Evolutionary conservation across 768 basidiomycete genomes (phyloP).

Genomic region (Leccinum boreale): DNA sequence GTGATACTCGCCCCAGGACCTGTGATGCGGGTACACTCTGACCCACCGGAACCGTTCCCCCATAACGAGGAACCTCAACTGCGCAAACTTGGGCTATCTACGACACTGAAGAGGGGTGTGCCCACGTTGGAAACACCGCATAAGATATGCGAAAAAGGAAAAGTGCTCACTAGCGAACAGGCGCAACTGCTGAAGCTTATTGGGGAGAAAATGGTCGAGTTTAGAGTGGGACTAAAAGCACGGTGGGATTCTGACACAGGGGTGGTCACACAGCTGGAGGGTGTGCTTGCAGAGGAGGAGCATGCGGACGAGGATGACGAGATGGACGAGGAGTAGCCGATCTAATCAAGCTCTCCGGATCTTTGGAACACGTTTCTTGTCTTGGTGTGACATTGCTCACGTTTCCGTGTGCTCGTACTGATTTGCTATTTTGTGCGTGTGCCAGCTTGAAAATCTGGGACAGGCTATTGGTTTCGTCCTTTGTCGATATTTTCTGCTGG

Average conservation of each 20-base stretch:
- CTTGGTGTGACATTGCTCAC: neutral
- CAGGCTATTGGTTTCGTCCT: neutral
- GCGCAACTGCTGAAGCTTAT: slow-evolving; percentile 90
- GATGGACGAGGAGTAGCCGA: slow-evolving; percentile 50
- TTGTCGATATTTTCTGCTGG: neutral
- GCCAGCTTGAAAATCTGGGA: neutral
- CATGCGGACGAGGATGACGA: slow-evolving; percentile 36
- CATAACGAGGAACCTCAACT: slow-evolving; percentile 98
- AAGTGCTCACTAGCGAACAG: slow-evolving; percentile 78
- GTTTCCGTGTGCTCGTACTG: neutral
- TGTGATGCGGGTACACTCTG: slow-evolving; percentile 74
- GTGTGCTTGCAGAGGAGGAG: slow-evolving; percentile 34
- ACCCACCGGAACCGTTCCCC: slow-evolving; percentile 86
- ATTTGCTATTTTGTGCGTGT: slow-evolving; percentile 1
- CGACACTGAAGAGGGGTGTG: slow-evolving; percentile 81
- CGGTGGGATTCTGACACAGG: slow-evolving; percentile 72
- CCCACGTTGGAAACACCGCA: slow-evolving; percentile 82
- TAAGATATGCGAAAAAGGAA: slow-evolving; percentile 79
- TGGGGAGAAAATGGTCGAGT: slow-evolving; percentile 84
- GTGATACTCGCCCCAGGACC: slow-evolving; percentile 81
- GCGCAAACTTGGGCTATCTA: slow-evolving; percentile 85
- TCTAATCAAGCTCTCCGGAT: neutral
- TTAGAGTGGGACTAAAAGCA: slow-evolving; percentile 66
- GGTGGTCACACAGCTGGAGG: slow-evolving; percentile 58
- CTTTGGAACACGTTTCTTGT: neutral